Conservation (phyloP, 2,329 filamentous ascomycete species). For the Pyrenophora graminea region DNA sequence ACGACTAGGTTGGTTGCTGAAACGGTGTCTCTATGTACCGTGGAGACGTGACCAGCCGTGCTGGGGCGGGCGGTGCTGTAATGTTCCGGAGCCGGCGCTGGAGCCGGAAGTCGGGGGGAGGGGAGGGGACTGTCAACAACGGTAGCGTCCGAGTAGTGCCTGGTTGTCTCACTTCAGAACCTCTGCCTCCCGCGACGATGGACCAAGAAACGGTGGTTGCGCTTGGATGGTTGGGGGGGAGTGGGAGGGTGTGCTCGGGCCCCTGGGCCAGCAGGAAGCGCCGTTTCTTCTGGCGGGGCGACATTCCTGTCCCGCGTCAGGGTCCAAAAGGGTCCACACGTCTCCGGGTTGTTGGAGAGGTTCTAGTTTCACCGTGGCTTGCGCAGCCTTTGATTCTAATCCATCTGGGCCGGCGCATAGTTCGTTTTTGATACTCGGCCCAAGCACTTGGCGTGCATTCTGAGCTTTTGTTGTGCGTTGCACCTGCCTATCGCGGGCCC, state of each 20-base stretch:
- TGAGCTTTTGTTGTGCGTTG: background rate
- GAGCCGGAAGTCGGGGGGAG: no score
- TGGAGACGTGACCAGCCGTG: slow-evolving; percentile 1
- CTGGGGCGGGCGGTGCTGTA: background rate
- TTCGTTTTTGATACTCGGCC: background rate
- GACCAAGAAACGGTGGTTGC: background rate
- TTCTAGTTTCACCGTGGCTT: background rate
- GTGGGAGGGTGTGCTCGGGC: background rate
- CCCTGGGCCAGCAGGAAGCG: background rate
- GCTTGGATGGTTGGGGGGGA: background rate
- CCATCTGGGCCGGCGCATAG: background rate
- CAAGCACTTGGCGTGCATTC: slow-evolving; percentile 5
- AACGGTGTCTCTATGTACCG: slow-evolving; percentile 5
- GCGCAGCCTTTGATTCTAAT: background rate
- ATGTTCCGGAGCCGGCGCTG: background rate
- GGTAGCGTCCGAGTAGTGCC: no score
- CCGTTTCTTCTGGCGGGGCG: slow-evolving; percentile 1
- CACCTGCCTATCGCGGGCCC: slow-evolving; percentile 9
- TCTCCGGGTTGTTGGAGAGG: background rate
- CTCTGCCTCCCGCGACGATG: no score
- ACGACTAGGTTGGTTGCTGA: slow-evolving; percentile 8
- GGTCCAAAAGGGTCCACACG: slow-evolving; percentile 7
- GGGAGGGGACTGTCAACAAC: no score
- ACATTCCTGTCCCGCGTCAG: slow-evolving; percentile 4
- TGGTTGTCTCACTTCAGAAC: no score